Evolutionary conservation across 306 rosid genomes (phyloP), one percentile per base, ranked within the genome.

Genomic region (Vigna reflexopilosa): DNA sequence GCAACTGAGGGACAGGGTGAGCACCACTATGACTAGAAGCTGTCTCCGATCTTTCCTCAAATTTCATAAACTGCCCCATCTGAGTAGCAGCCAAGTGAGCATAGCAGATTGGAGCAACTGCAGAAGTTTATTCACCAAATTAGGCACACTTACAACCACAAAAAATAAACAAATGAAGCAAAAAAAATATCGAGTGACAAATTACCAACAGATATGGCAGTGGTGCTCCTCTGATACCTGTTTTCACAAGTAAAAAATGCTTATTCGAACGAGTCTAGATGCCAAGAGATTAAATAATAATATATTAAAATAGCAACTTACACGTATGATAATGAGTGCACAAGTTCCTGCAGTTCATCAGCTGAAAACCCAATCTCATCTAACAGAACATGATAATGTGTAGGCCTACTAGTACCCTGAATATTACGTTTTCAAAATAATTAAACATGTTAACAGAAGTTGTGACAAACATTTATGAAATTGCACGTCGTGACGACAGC

Each of bases 141-240:
- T 2, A 67, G 57, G 51, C 48, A 4, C 3, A 34, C 52, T 13
- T 9, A 77, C 4, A 6, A 69, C 70, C 52, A 15, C 3, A 24
- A 12, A 8, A 3, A 74, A 12, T 66, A 38, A 45, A 45, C 47
- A 36, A 36, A 36, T 36, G 7, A 36, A 36, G 38, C 9, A 24
- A 2, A 3, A 20, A 5, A 4, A 28, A 8, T 17, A 24, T 26
- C 28, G 22, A 54, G 47, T 11, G 26, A 62, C 52, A 62, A 81
- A 44, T 70, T 84, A 91, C 98, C 98, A 0, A 95, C 93, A 61
- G 98, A 95, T 16, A 95, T 89, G 7, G 98, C 98, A 38, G 98
- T 92, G 2, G 98, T 95, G 77, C 98, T 95, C 81, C 98, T 82
- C 82, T 95, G 98, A 80, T 95, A 95, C 71, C 98, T 95, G 85